These are phyloP conservation scores for Climacium dendroides DNA, from an alignment of 225 moss, liverwort and hornwort genomes.

Conservation along the genomic window DNA sequence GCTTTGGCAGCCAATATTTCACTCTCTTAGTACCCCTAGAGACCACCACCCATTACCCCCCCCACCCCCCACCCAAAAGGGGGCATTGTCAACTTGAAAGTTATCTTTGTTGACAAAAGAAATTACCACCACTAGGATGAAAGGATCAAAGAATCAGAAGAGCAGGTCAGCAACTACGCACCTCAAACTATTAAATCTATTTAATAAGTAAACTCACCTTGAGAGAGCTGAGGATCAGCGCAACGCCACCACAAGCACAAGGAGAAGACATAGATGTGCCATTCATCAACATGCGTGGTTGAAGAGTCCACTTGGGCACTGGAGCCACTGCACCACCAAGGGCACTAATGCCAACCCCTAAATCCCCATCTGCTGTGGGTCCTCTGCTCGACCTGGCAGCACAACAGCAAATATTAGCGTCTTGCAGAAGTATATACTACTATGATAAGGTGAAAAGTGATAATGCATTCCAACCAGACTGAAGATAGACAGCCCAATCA, in stretches of 20 bases:
- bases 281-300: slow-evolving; percentile 97
- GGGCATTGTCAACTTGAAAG: background rate
- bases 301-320: slow-evolving; percentile 97
- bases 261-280: slow-evolving; percentile 99
- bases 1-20: background rate
- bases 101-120: background rate
- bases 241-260: slow-evolving; percentile 96
- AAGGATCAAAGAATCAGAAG: background rate
- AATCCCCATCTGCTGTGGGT: slow-evolving; percentile 89
- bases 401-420: background rate
- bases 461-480: background rate
- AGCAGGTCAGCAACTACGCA: background rate
- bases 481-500: background rate
- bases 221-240: slow-evolving; percentile 74
- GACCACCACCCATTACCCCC: background rate
- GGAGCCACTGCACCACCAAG: slow-evolving; percentile 95
- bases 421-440: background rate
- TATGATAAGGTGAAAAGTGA: background rate
- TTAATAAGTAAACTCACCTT: slow-evolving; percentile 37
- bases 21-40: background rate
- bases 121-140: background rate
- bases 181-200: background rate
- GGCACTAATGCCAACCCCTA: slow-evolving; percentile 87
- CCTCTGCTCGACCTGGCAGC: slow-evolving; percentile 88
- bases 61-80: background rate